These are phyloP conservation scores for Phytophthora multivora DNA, from an alignment of 352 stramenopile species.

Conservation along the genomic window DNA sequence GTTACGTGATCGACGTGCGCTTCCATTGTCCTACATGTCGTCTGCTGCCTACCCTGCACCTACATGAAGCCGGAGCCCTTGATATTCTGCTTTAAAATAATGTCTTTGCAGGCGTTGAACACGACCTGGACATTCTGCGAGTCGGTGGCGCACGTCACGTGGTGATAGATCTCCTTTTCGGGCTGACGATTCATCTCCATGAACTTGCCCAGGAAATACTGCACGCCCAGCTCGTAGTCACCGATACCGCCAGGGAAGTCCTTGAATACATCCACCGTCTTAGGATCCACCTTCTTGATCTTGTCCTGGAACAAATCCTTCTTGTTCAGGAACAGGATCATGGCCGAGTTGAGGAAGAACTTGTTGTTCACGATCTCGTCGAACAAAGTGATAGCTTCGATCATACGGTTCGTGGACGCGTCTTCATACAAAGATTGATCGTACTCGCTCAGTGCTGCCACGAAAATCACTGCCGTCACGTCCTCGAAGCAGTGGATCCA, in stretches of 20 bases:
- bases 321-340: slow-evolving; percentile 98
- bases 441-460: slow-evolving; percentile 95
- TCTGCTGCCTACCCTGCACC: slow-evolving; percentile 4
- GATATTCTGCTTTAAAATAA: slow-evolving; percentile 95
- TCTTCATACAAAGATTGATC: slow-evolving; percentile 96
- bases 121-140: slow-evolving; percentile 97
- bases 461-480: slow-evolving; percentile 97
- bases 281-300: slow-evolving; percentile 94
- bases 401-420: slow-evolving; percentile 93
- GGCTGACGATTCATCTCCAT: slow-evolving; percentile 94
- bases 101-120: slow-evolving; percentile 97
- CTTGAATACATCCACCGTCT: slow-evolving; percentile 89
- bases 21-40: slow-evolving; percentile 29
- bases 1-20: slow-evolving; percentile 24
- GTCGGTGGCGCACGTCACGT: slow-evolving; percentile 97
- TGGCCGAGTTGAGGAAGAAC: slow-evolving; percentile 92
- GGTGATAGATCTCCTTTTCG: slow-evolving; percentile 93
- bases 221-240: slow-evolving; percentile 87
- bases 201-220: slow-evolving; percentile 95
- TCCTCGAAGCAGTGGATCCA: slow-evolving; percentile 98
- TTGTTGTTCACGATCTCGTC: slow-evolving; percentile 96
- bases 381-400: slow-evolving; percentile 95
- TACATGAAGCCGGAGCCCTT: slow-evolving; percentile 92
- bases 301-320: slow-evolving; percentile 97
- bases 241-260: slow-evolving; percentile 87